phyloP scores from a whole-genome alignment of 164 flowering plant genomes.

The Vitis rupestris region DNA sequence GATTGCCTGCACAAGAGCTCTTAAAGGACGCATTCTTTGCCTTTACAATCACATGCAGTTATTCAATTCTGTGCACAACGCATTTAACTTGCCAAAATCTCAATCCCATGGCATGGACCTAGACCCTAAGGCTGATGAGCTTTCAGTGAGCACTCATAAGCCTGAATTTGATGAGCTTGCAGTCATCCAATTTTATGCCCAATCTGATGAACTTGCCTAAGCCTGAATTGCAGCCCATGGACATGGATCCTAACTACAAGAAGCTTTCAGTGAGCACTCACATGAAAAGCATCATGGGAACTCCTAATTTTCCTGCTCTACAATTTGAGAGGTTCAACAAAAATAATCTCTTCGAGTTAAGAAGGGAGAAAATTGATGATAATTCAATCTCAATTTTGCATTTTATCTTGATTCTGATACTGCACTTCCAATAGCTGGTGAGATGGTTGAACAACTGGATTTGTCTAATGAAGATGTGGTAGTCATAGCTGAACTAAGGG shows the following conservation, averaged over 20 bases:
- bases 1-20: conserved; percentile 65
- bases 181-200: background rate
- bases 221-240: conserved; percentile 41
- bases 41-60: conserved; percentile 21
- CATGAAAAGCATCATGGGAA: conserved; percentile 24
- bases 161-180: background rate
- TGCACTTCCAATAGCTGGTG: conserved; percentile 54
- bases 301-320: conserved; percentile 22
- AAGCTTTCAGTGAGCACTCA: conserved; percentile 17
- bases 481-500: conserved; percentile 36
- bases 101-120: conserved; percentile 52
- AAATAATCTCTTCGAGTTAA: conserved; percentile 44
- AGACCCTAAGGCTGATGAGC: conserved; percentile 39
- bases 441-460: conserved; percentile 77
- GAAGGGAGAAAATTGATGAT: conserved; percentile 50
- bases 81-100: conserved; percentile 18
- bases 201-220: conserved; percentile 14
- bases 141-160: conserved; percentile 20
- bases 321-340: conserved; percentile 42
- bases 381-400: conserved; percentile 41
- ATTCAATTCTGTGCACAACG: conserved; percentile 14
- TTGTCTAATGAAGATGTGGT: conserved; percentile 48
- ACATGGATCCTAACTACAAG: conserved; percentile 39
- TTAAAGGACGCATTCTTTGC: conserved; percentile 65
- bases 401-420: conserved; percentile 72